A percentile compares a stretch with the other conserved stretches of the same genome.
These are phyloP conservation scores for Elaeis oleifera DNA, from an alignment of 202 grass and related monocot genomes.

Conservation along the genomic window DNA sequence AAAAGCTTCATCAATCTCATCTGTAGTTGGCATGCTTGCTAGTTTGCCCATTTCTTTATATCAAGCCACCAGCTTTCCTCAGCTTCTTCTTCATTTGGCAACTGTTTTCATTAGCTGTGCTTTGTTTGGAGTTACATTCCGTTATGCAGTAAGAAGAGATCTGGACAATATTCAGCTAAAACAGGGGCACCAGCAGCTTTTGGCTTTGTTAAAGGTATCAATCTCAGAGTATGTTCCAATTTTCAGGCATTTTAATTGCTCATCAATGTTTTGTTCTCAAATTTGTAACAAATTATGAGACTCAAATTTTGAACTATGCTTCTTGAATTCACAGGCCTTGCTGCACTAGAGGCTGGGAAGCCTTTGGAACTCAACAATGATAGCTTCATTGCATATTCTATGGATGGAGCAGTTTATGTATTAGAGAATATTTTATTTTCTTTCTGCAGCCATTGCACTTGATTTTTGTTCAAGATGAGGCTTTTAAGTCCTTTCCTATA, in stretches of 20 bases:
- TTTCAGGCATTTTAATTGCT: background rate
- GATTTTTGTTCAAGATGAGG: slow-evolving; percentile 82
- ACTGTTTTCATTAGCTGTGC: slow-evolving; percentile 66
- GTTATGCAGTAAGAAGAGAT: slow-evolving; percentile 76
- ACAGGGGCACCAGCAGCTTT: slow-evolving; percentile 65
- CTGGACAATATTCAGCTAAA: slow-evolving; percentile 87
- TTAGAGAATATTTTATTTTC: slow-evolving; percentile 64
- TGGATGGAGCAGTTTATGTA: slow-evolving; percentile 51
- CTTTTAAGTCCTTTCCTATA: slow-evolving; percentile 66
- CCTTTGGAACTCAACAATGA: slow-evolving; percentile 46
- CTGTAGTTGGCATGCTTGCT: slow-evolving; percentile 53
- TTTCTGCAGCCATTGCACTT: slow-evolving; percentile 70
- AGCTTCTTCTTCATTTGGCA: slow-evolving; percentile 46
- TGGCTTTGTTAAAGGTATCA: slow-evolving; percentile 83
- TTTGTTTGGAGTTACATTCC: slow-evolving; percentile 86
- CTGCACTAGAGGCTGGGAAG: slow-evolving; percentile 40
- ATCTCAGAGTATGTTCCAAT: background rate
- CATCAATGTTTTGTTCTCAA: background rate
- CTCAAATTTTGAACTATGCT: background rate
- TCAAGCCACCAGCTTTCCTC: slow-evolving; percentile 40
- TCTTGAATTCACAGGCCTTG: slow-evolving; percentile 61
- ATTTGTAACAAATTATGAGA: too few relatives aligned
- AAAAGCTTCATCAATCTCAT: slow-evolving; percentile 69
- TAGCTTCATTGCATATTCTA: slow-evolving; percentile 35
- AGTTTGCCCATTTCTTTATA: slow-evolving; percentile 79